Evolutionary conservation across 2,329 filamentous ascomycete species (phyloP), one percentile per base, ranked within the genome.

Genomic region (Aspergillus intermedius): DNA sequence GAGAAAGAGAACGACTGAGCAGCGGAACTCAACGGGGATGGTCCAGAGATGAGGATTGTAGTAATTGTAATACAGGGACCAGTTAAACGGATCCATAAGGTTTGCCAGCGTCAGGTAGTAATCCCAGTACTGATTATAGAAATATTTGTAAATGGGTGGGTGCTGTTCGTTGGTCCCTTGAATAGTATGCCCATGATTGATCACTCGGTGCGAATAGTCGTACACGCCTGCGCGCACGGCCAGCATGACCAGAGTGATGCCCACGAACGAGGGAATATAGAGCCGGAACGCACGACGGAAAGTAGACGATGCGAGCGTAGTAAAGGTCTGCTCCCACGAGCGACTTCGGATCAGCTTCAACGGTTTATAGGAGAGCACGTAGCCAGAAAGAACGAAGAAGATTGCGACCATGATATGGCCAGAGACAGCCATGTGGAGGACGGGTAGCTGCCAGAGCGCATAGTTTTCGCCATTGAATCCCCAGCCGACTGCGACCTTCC

Each of bases 311-410:
- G 66, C 65, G 28, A 74, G 56, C 4, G 59, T 59, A n/a, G 62
- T 62, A 47, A 72, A 70, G 2, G 69, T 64, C 46, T 70, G 62
- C 23, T 69, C 69, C 52, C 64, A 72, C 9, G 65, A 60, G 39
- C 63, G 59, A 48, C 50, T 63, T 32, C 65, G 67, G 46, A 72
- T 69, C 34, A 64, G 59, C 51, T 66, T 72, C 46, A 72, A 51
- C 3, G 68, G 68, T 49, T 69, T 70, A 49, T 69, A 68, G 23
- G 71, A 73, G 42, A 75, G 62, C n/a, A 73, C 72, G 49, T 75
- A 76, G 45, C 73, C 73, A 7, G 71, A 74, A 22, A 76, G 68
- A 30, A 75, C 67, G 54, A 76, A 76, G 60, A 76, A 75, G 34
- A 75, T 69, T 42, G 67, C 65, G 12, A 75, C 72, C 71, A 73